Percentiles rank a stretch among this genome's conserved stretches.
These are phyloP conservation scores for Dendrobium nobile DNA, from an alignment of 106 monocot genomes.

Conservation along the genomic window DNA sequence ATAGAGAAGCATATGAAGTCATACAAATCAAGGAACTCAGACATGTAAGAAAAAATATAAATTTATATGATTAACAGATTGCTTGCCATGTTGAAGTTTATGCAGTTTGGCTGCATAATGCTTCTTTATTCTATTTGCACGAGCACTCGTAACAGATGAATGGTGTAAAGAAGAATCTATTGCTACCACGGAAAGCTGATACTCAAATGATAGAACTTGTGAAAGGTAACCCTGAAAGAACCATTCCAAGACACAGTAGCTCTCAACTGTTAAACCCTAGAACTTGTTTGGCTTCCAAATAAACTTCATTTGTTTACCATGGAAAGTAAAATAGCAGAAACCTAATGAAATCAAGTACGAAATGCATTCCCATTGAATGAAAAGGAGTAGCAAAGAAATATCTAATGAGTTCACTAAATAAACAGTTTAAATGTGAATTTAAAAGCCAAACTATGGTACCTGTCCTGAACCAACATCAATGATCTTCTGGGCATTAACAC, in stretches of 20 bases:
- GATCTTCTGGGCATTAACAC: conserved; percentile 52
- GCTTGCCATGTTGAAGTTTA: conserved; percentile 35
- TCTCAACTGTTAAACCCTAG: not conserved
- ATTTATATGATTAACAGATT: not conserved
- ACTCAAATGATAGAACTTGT: conserved; percentile 81
- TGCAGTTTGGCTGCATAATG: conserved; percentile 68
- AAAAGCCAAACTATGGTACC: conserved; percentile 30
- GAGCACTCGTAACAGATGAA: conserved; percentile 69
- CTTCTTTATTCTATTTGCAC: conserved; percentile 86
- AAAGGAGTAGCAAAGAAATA: not conserved
- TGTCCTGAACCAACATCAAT: conserved; percentile 98
- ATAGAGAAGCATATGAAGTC: conserved; percentile 12
- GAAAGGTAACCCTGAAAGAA: conserved; percentile 86
- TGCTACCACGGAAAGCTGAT: conserved; percentile 76
- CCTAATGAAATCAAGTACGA: not conserved
- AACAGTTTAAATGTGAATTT: not conserved
- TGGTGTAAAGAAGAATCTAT: conserved; percentile 97
- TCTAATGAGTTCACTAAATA: not conserved
- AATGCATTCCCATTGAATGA: not conserved
- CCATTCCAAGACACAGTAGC: conserved; percentile 5
- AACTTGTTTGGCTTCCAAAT: not conserved
- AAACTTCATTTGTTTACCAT: not conserved
- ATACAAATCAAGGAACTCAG: not conserved
- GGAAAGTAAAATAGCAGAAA: not conserved
- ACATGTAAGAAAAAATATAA: conserved; percentile 3